Percentiles rank a stretch among this genome's conserved stretches.
Evolutionary conservation across 2,329 filamentous ascomycete species (phyloP).

Genomic region (Exophiala bonariae): DNA sequence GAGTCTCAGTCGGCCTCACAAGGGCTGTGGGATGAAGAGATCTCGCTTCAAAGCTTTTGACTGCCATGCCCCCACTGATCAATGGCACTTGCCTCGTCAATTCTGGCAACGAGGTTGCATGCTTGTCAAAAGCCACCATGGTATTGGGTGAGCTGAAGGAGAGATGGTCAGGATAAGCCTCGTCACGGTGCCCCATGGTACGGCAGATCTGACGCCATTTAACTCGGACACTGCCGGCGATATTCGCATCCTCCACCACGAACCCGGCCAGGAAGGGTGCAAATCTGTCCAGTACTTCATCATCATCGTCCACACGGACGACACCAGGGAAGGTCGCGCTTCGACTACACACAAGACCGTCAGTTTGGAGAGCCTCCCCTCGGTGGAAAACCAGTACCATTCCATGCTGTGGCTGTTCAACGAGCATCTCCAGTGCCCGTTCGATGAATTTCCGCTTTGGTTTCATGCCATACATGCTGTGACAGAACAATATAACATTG

Average conservation of each 20-base stretch:
- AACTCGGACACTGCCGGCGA: conserved; percentile 33
- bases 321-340: conserved; percentile 51
- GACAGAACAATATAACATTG: conserved; percentile 61
- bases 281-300: conserved; percentile 53
- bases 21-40: conserved; percentile 45
- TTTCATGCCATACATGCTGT: conserved; percentile 64
- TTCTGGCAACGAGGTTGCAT: conserved; percentile 46
- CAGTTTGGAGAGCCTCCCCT: conserved; percentile 43
- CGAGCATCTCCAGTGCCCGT: conserved; percentile 50
- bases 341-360: conserved; percentile 50
- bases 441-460: conserved; percentile 49
- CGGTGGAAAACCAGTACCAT: conserved; percentile 59
- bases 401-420: conserved; percentile 32
- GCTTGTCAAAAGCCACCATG: conserved; percentile 53
- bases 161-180: conserved; percentile 40
- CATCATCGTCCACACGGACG: conserved; percentile 45
- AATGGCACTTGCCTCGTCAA: conserved; percentile 45
- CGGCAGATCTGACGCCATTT: conserved; percentile 58
- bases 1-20: conserved; percentile 47
- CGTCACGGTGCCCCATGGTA: conserved; percentile 41
- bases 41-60: conserved; percentile 57
- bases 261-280: conserved; percentile 54
- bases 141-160: conserved; percentile 50
- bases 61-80: conserved; percentile 24
- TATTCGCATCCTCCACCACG: conserved; percentile 33